Base-by-base conservation (phyloP, 805 yeast genomes). In the Candida yuanshanica region DNA sequence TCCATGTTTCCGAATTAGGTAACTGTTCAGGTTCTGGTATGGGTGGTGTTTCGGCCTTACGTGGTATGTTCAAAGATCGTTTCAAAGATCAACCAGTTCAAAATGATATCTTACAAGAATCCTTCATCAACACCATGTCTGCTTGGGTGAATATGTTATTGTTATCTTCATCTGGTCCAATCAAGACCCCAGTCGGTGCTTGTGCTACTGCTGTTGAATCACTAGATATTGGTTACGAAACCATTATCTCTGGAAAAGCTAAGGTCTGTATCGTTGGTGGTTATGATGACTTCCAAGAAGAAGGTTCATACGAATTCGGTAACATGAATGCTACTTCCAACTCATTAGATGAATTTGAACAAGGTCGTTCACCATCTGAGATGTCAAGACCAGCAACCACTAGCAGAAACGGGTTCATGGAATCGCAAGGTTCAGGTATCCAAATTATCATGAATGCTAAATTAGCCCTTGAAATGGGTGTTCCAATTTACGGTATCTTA, bases 121-220 rank as follows among this genome's bases (percentile, higher is more conserved):
- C 99, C 45, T 93, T 93, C 71, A 90, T 95, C 72, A 93, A 93
- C 75, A 93, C 98, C 39, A 91, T 93, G 97, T 77, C 96, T 48
- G 99, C 99, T 48, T 93, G 99, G 99, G 97, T 93, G 54, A 93
- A 93, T 63, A 93, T 93, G 99, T 77, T 93, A 74, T 73, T 95
- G 63, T 74, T 93, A 48, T 91, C 98, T 14, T 84, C 98, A 6
- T 88, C 97, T 45, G 99, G 99, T 69, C 99, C 99, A 47, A 89
- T 90, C 67, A 90, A 90, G 77, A 95, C 99, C 22, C 98, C 99
- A 39, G 99, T 93, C 42, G 99, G 95, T 72, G 99, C 99, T 32
- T 93, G 99, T 76, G 99, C 99, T 38, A 93, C 99, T 52, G 93
- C 99, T 42, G 84, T 93, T 47, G 99, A 93, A 73, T 93, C 99